Base-by-base conservation (phyloP, 2,329 filamentous ascomycete genomes). In the Lecanosticta acicola region DNA sequence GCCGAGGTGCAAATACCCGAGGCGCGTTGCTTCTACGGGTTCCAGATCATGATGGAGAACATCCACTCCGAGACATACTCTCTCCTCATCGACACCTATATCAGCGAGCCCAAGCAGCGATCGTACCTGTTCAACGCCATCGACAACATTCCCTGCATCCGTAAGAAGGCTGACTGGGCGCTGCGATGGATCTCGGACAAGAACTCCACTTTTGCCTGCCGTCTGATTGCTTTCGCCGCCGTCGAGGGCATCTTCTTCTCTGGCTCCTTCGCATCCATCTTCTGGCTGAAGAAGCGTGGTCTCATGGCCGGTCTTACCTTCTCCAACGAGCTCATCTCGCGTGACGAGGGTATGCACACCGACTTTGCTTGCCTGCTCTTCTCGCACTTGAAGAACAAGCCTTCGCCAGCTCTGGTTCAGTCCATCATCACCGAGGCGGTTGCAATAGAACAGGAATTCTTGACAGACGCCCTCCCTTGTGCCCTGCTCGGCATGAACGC, bases 41-140 rank as follows among this genome's bases (percentile, higher is more conserved):
- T 98, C 81, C 93, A 98, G 77, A 97, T 97, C 76, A 98, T 98
- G 93, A 97, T 98, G 87, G 93, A 98, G 79, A 98, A 98, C 76
- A 95, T 98, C 64, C 93, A 98, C 80, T 96, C 93, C 13, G 93
- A 98, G 77, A 98, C 93, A 44, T 98, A 98, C 80, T 97, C 91
- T 16, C 84, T 98, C 29, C 83, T 98, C 67, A 98, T 98, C 68
- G 93, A 98, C 70, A 96, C 91, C 53, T 98, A 98, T 72, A 94
- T 98, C 75, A 96, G 94, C 79, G 93, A 98, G 76, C 86, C 87
- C 53, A 85, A 86, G 67, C 91, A 98, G 76, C 84, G 88, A 60
- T 85, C 80, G 52, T 90, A 97, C 68, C 84, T 98, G 47, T 97
- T 98, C 76, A 95, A 98, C 65, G 93, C 93, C 62, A 94, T 98